Percentiles rank a stretch among this genome's conserved stretches.
These are phyloP conservation scores for Darksidea phi DNA, from an alignment of 495 filamentous ascomycete genomes.

Conservation along the genomic window DNA sequence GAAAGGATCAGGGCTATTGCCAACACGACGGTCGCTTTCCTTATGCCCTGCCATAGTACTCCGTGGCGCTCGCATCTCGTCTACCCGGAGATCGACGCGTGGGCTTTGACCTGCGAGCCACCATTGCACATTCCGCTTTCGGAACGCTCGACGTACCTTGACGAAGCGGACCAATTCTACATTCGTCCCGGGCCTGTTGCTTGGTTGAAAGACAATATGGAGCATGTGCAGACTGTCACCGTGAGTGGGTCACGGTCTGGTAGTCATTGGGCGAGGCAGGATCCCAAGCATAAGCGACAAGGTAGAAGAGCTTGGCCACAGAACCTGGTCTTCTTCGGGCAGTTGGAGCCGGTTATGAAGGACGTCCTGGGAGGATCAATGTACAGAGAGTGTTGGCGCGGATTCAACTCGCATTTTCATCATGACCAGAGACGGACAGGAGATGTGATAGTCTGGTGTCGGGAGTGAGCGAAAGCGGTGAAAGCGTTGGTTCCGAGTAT, in stretches of 20 bases:
- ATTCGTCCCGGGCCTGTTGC: slow-evolving; percentile 49
- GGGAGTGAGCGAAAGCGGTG: slow-evolving; percentile 37
- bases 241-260: slow-evolving; percentile 15
- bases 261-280: slow-evolving; percentile 32
- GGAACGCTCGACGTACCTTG: slow-evolving; percentile 64
- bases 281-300: slow-evolving; percentile 18
- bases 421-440: slow-evolving; percentile 84
- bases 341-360: slow-evolving; percentile 55
- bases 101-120: slow-evolving; percentile 90
- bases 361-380: slow-evolving; percentile 52
- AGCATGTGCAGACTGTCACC: slow-evolving; percentile 40
- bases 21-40: slow-evolving; percentile 71
- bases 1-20: neutral
- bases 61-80: slow-evolving; percentile 92
- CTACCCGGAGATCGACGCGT: slow-evolving; percentile 69
- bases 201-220: slow-evolving; percentile 59
- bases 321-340: slow-evolving; percentile 64
- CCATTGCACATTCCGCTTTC: slow-evolving; percentile 64
- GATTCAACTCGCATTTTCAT: slow-evolving; percentile 78
- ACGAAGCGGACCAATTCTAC: slow-evolving; percentile 93
- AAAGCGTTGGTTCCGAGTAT: too few species aligned
- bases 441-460: slow-evolving; percentile 82
- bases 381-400: slow-evolving; percentile 69
- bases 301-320: slow-evolving; percentile 54
- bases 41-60: slow-evolving; percentile 97